Percentiles rank a stretch among this genome's conserved stretches.
Evolutionary conservation across 371 early-diverging fungal genomes (phyloP).

Genomic region (Funneliformis caledonium): DNA sequence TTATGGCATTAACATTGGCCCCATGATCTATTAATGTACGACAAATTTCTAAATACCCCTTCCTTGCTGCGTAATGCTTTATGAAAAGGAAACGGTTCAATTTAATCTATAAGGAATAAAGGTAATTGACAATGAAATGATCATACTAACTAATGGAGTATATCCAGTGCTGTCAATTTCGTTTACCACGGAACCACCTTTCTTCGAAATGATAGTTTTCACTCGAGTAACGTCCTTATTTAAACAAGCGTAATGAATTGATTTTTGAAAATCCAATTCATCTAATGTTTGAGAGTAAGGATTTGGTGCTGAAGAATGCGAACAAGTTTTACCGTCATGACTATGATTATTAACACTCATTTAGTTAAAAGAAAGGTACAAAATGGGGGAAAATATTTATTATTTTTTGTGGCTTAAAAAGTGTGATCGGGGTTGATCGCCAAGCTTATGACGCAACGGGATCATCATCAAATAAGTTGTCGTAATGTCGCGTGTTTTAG

Average conservation of each 20-base stretch:
- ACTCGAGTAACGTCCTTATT: neutral
- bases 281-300: constrained; percentile 23
- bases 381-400: no score
- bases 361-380: neutral
- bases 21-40: constrained; percentile 19
- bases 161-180: constrained; percentile 29
- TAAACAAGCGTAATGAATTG: constrained; percentile 31
- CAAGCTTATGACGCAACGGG: no score
- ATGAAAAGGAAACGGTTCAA: neutral
- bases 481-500: no score
- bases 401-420: no score
- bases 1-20: constrained; percentile 14
- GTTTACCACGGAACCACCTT: constrained; percentile 19
- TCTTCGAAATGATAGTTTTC: constrained; percentile 20
- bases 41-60: constrained; percentile 31
- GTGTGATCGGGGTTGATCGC: no score
- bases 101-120: neutral
- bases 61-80: constrained; percentile 33
- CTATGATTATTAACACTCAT: neutral
- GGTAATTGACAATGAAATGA: neutral
- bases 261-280: constrained; percentile 30
- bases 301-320: constrained; percentile 7
- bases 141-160: constrained; percentile 16
- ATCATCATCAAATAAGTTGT: no score
- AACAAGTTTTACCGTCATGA: neutral